These are phyloP conservation scores for Plenodomus tracheiphilus DNA, from an alignment of 2,329 filamentous ascomycete genomes.

Conservation along the genomic window DNA sequence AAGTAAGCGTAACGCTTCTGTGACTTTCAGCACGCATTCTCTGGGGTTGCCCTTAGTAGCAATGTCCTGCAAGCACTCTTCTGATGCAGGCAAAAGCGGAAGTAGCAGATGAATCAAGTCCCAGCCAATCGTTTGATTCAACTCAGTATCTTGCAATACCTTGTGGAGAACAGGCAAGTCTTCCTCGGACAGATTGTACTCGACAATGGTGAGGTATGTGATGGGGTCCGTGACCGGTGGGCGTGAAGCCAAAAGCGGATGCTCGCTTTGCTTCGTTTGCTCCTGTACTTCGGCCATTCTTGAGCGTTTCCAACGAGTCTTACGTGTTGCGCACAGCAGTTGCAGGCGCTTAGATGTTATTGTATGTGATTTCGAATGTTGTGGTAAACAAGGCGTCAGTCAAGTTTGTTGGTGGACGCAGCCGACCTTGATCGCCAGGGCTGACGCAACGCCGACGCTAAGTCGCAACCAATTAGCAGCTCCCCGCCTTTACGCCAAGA, in stretches of 20 bases:
- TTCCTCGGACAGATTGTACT: constrained; percentile 70
- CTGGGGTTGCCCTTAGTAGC: constrained; percentile 78
- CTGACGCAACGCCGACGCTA: constrained; percentile 20
- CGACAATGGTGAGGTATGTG: constrained; percentile 77
- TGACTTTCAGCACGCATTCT: constrained; percentile 79
- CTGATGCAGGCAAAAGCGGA: constrained; percentile 65
- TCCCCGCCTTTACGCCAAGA: constrained; percentile 13
- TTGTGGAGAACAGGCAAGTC: constrained; percentile 69
- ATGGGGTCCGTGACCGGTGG: constrained; percentile 69
- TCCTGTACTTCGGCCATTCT: constrained; percentile 39
- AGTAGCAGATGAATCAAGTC: constrained; percentile 78
- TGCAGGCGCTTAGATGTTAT: background rate
- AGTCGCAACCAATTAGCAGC: background rate
- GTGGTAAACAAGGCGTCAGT: background rate
- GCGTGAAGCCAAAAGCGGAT: constrained; percentile 60
- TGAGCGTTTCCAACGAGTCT: background rate
- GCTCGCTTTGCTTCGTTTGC: constrained; percentile 29
- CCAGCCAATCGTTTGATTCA: constrained; percentile 81
- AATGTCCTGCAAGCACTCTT: constrained; percentile 72
- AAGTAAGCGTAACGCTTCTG: constrained; percentile 69
- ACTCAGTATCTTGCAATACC: constrained; percentile 67
- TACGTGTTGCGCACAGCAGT: background rate
- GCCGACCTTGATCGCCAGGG: too few species aligned
- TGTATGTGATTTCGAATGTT: background rate
- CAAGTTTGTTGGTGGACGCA: constrained; percentile 3